Conservation (phyloP, 768 basidiomycete species). For the Phlegmacium glaucopus region DNA sequence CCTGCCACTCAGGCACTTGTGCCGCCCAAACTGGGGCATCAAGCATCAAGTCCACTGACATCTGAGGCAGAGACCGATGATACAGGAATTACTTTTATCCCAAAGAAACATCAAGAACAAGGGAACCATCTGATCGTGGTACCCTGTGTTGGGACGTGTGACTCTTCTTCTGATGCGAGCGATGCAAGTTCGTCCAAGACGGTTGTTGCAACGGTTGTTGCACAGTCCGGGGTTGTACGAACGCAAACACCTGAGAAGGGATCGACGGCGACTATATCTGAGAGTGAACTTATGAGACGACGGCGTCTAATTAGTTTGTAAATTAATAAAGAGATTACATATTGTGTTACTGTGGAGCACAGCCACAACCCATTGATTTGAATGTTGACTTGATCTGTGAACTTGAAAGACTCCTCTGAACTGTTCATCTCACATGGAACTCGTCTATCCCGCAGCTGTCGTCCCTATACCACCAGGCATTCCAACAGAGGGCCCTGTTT, state of each 20-base stretch:
- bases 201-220: no score
- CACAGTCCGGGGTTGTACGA: background rate
- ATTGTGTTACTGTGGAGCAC: constrained; percentile 29
- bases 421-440: constrained; percentile 28
- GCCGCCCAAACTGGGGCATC: constrained; percentile 10
- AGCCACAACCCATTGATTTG: constrained; percentile 32
- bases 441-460: constrained; percentile 34
- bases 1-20: constrained; percentile 3
- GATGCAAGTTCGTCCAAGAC: no score
- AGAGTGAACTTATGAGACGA: constrained; percentile 74
- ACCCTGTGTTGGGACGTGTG: background rate
- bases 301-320: constrained; percentile 72
- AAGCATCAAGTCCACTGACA: constrained; percentile 19
- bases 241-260: constrained; percentile 17
- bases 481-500: constrained; percentile 40
- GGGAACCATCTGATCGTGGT: constrained; percentile 3
- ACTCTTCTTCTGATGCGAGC: background rate
- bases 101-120: constrained; percentile 37
- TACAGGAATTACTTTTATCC: constrained; percentile 65
- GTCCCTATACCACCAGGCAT: constrained; percentile 41
- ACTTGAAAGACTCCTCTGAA: constrained; percentile 20
- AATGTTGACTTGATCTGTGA: constrained; percentile 8
- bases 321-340: constrained; percentile 21
- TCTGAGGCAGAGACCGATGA: constrained; percentile 64
- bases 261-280: constrained; percentile 55